These are phyloP conservation scores for Aspergillus arachidicola DNA, from an alignment of 2,329 filamentous ascomycete species.

Conservation along the genomic window DNA sequence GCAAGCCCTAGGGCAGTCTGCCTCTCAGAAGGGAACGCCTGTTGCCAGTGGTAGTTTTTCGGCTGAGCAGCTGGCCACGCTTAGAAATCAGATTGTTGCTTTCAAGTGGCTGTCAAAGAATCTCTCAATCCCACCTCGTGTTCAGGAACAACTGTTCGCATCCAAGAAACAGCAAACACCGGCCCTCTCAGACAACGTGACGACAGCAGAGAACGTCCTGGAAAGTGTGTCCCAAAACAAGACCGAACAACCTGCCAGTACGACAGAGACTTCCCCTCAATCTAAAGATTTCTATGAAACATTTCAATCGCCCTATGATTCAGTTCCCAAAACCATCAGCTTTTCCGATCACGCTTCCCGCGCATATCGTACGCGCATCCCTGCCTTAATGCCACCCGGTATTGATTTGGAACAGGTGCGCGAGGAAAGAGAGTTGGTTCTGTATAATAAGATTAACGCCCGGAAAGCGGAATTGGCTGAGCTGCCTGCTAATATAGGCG, in stretches of 20 bases:
- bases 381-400: slow-evolving; percentile 84
- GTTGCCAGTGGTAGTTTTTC: slow-evolving; percentile 64
- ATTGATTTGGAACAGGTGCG: slow-evolving; percentile 84
- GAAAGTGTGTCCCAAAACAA: slow-evolving; percentile 42
- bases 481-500: slow-evolving; percentile 80
- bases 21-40: slow-evolving; percentile 33
- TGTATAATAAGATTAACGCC: slow-evolving; percentile 87
- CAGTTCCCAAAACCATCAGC: slow-evolving; percentile 63
- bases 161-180: slow-evolving; percentile 47
- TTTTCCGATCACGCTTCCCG: slow-evolving; percentile 79
- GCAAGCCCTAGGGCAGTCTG: slow-evolving; percentile 20
- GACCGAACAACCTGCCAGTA: slow-evolving; percentile 32
- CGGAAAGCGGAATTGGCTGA: slow-evolving; percentile 82
- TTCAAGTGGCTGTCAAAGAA: slow-evolving; percentile 92
- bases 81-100: slow-evolving; percentile 85
- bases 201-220: slow-evolving; percentile 37
- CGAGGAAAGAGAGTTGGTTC: slow-evolving; percentile 81
- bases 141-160: slow-evolving; percentile 82
- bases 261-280: slow-evolving; percentile 27
- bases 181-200: slow-evolving; percentile 38
- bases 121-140: slow-evolving; percentile 71
- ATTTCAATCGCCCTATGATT: slow-evolving; percentile 72
- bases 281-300: slow-evolving; percentile 63
- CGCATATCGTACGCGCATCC: slow-evolving; percentile 76
- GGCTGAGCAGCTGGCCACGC: slow-evolving; percentile 73